phyloP scores from a whole-genome alignment of 73 alveolate species.

The Symbiodinium pilosum region DNA sequence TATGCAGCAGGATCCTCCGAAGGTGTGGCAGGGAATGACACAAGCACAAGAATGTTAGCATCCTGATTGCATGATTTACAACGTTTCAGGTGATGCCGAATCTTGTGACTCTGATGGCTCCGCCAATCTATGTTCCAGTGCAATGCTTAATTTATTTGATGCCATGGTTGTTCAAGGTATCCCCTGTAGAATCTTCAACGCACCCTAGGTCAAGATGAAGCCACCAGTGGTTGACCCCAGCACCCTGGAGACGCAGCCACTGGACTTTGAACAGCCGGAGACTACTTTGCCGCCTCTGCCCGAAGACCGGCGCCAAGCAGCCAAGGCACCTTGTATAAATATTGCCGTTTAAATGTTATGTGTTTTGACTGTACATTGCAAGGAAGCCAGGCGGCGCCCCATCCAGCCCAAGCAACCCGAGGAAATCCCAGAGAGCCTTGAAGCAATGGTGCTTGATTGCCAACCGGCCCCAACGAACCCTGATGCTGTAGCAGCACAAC shows the following conservation, averaged over 20 bases:
- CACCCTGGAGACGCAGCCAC: background rate
- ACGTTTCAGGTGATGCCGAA: background rate
- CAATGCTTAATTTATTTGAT: no score
- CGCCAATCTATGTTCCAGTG: background rate
- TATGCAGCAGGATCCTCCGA: no score
- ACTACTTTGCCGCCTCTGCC: background rate
- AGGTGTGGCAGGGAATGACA: no score
- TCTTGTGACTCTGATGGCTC: background rate
- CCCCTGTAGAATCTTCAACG: background rate
- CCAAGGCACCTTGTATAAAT: background rate
- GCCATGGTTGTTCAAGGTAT: no score
- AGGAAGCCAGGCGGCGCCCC: no score
- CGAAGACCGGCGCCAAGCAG: background rate
- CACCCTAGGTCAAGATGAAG: background rate
- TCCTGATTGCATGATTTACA: background rate
- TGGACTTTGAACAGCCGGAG: background rate
- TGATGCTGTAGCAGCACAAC: background rate
- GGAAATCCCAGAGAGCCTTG: background rate
- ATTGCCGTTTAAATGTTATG: no score
- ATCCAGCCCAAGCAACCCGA: background rate
- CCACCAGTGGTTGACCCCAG: background rate
- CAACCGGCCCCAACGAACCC: background rate
- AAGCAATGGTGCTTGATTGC: background rate
- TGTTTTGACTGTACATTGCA: no score
- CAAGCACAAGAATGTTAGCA: background rate